Base-by-base conservation (phyloP, 345 rosid genomes). In the Pistacia atlantica region DNA sequence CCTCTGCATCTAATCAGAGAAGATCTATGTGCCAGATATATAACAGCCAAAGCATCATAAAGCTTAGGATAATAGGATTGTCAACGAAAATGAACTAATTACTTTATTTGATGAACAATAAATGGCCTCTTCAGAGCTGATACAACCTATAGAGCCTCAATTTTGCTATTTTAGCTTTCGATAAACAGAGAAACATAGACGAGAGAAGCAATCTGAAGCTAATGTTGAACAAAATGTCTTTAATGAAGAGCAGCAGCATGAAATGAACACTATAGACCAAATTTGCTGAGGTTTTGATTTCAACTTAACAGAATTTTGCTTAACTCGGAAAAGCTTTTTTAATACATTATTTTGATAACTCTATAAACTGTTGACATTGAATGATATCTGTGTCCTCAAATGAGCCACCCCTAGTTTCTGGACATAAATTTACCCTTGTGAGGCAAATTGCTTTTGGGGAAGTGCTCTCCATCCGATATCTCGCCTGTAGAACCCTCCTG, bases 391-490 rank as follows among this genome's bases (percentile, higher is more conserved):
- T 22, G 25, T 22, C 25, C 25, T 22, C 25, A 22, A 22, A 22
- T 22, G 25, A 22, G 25, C 25, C 25, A 22, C 25, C 25, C 25
- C 25, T 22, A 22, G 25, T 22, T 22, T 22, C 25, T 22, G 25
- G 25, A 22, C 25, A 22, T 22, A 22, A 22, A 22, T 22, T 22
- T 22, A 22, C 25, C 25, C 25, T 22, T 22, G 33, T 2, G 67
- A 72, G 2, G 80, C 80, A 25, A 78, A 86, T 79, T 91, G 85
- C 77, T 80, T 85, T 13, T 69, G 78, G 12, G 84, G 82, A 82
- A 93, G 96, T 7, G 98, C 97, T 84, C 98, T 89, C 98, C 97
- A 93, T 20, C 98, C 96, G 72, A 93, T 90, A 74, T 95, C 98
- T 42, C 73, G 73, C 67, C 97, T 77, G 77, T 85, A 92, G 85